Evolutionary conservation across 768 basidiomycete species (phyloP).

Genomic region (Mycena sanguinolenta): DNA sequence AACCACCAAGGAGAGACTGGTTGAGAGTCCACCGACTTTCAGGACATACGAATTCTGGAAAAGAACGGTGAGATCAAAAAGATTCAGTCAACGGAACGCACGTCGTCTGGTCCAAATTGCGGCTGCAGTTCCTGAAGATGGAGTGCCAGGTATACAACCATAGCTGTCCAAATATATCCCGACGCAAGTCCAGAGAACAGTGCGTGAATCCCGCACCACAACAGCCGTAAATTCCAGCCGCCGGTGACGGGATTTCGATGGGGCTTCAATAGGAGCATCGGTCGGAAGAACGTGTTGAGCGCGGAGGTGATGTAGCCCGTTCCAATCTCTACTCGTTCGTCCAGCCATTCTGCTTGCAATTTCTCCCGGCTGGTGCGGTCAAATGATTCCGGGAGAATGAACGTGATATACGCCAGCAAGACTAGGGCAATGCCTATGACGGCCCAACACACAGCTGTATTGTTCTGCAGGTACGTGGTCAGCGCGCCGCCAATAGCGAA

Average conservation of each 20-base stretch:
- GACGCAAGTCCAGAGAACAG: background rate
- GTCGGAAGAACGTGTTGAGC: background rate
- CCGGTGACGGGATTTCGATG: conserved; percentile 13
- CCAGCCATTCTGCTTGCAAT: conserved; percentile 9
- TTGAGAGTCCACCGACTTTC: background rate
- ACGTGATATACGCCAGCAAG: conserved; percentile 1
- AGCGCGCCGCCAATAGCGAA: conserved; percentile 11
- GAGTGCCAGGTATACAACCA: conserved; percentile 10
- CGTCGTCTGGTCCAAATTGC: conserved; percentile 7
- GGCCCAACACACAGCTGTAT: conserved; percentile 9
- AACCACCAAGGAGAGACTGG: conserved; percentile 4
- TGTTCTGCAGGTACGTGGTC: conserved; percentile 4
- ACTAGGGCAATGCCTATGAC: conserved; percentile 8
- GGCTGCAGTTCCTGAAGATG: background rate
- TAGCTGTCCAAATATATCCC: conserved; percentile 12
- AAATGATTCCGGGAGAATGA: conserved; percentile 19
- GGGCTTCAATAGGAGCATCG: conserved; percentile 6
- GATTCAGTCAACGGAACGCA: background rate
- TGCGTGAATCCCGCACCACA: conserved; percentile 17
- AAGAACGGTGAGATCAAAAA: background rate
- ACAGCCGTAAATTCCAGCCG: conserved; percentile 4
- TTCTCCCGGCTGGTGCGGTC: background rate
- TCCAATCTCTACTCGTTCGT: background rate
- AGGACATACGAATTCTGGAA: conserved; percentile 9
- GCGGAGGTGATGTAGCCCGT: background rate